Evolutionary conservation across 805 yeast genomes (phyloP), one percentile per base, ranked within the genome.

Genomic region (Hanseniaspora lindneri): DNA sequence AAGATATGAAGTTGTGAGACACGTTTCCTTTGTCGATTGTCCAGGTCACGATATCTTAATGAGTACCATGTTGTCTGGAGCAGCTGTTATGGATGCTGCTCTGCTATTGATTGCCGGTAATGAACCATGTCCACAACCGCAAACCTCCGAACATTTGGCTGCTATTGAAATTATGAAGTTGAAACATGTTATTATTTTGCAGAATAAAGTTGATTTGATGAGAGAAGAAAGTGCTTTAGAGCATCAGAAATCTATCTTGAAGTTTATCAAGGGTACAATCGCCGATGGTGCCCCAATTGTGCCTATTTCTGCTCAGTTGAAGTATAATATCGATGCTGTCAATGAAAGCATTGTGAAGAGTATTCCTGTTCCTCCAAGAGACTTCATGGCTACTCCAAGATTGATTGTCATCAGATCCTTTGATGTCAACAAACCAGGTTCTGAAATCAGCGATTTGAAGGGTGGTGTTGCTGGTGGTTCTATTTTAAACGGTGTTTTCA

Each of bases 401-500:
- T 78, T 92, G 60, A 92, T 92, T 65, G 97, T 92, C 51, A 94
- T 92, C 61, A 83, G 99, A 73, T 89, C 97, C 29, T 92, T 92
- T 66, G 99, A 92, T 68, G 98, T 92, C 56, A 92, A 92, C 73
- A 88, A 86, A 70, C 99, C 99, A 52, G 99, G 99, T 72, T 80
- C 96, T 39, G 96, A 88, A 69, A 85, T 94, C 57, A 88, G 83
- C 56, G 97, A 89, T 60, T 76, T 92, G 66, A 88, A 88, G 71
- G 99, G 99, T 62, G 99, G 99, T 79, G 97, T 92, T 65, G 99
- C 99, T 40, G 99, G 99, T 74, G 99, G 99, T 58, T 86, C 96
- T 47, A 89, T 92, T 60, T 75, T 92, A 63, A 86, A 80, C 52
- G 99, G 99, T 76, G 99, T 92, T 42, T 85, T 92, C 73, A 82